Base-by-base conservation (phyloP, 495 filamentous ascomycete species). In the Bombardia bombarda region DNA sequence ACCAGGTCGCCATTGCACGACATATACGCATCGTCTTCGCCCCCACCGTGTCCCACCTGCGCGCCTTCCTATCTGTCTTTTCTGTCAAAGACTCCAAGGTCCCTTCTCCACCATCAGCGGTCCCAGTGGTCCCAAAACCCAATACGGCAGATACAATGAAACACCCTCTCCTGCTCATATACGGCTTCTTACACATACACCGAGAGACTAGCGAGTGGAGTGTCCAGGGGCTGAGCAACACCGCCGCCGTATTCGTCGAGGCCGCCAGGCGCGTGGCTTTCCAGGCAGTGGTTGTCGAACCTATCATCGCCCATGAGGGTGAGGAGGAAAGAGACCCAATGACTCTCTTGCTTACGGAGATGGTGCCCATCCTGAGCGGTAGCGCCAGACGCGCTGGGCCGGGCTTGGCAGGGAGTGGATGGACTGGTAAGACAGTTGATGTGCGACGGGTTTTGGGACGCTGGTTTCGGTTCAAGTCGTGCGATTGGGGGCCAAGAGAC, bases 201-300 rank as follows among this genome's bases (percentile, higher is more conserved):
- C 68, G 68, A n/a, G 61, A 70, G 21, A 90, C 85, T 4, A 76
- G 77, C 42, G 86, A 92, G 52, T 90, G 84, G 72, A 89, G 84
- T 32, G 87, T 82, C 0, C 88, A 94, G 58, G 89, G 87, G 0
- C 59, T 95, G 4, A 77, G 77, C 38, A 77, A 79, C 52, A 86
- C 81, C 4, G 66, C 85, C 13, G 75, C 88, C 9, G 59, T 62
- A 18, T 63, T 83, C 6, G 77, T 90, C 21, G 88, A 93, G 51
- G 68, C 78, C 7, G 79, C 82, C 1, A 46, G 49, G 21, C 57
- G 70, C n/a, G 38, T 47, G 13, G 53, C 54, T 16, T 62, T 69
- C 45, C 45, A 45, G 28, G 55, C 60, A 2, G 46, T 62, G 9
- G 32, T 67, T 21, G 49, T 64, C 7, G 69, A 73, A 45, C 55